phyloP scores from a whole-genome alignment of 2,329 filamentous ascomycete species.

The Epicoccum sorghinum region DNA sequence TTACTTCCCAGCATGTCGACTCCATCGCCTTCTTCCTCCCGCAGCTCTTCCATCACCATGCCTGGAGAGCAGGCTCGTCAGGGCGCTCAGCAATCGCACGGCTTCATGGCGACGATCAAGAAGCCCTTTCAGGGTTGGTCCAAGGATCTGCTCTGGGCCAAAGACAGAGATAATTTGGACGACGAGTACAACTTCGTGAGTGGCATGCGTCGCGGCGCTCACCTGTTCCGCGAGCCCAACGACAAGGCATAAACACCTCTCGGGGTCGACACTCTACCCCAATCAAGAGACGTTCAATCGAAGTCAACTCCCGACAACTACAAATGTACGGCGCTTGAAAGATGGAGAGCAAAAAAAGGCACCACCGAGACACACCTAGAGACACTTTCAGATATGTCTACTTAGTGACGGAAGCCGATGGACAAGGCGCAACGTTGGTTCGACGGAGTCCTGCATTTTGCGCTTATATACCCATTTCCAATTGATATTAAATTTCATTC shows the following conservation, averaged over 20 bases:
- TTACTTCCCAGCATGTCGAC: constrained; percentile 5
- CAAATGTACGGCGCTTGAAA: too few relatives aligned
- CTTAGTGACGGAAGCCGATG: too few relatives aligned
- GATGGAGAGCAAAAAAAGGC: too few relatives aligned
- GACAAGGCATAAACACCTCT: neutral
- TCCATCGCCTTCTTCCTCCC: constrained; percentile 8
- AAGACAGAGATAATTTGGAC: constrained; percentile 29
- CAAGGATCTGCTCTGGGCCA: constrained; percentile 40
- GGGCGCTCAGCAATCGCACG: neutral
- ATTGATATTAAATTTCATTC: too few relatives aligned
- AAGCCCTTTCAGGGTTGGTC: constrained; percentile 46
- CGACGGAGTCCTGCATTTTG: too few relatives aligned
- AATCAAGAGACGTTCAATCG: too few relatives aligned
- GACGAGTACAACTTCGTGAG: constrained; percentile 47
- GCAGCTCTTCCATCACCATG: constrained; percentile 10
- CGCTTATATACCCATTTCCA: too few relatives aligned
- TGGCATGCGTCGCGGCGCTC: constrained; percentile 26
- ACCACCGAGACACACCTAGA: too few relatives aligned
- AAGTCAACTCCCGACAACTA: too few relatives aligned
- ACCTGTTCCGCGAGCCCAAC: constrained; percentile 11
- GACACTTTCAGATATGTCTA: too few relatives aligned
- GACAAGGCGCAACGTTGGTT: too few relatives aligned
- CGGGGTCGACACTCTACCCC: too few relatives aligned
- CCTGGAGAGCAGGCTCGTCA: neutral
- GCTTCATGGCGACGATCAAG: constrained; percentile 32